These are phyloP conservation scores for Psilocybe sp. DNA, from an alignment of 768 basidiomycete genomes.

Conservation along the genomic window DNA sequence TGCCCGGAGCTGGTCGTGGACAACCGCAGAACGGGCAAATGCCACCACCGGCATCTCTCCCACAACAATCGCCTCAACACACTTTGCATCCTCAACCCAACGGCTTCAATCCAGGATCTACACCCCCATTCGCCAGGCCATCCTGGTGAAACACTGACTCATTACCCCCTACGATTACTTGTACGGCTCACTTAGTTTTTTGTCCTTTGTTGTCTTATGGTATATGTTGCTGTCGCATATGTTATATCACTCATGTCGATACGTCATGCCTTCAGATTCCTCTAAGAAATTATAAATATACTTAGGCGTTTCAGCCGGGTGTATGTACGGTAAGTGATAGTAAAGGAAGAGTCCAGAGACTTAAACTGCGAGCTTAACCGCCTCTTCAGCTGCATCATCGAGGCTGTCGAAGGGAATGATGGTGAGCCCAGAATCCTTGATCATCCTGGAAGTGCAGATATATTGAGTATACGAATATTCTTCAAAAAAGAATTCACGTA, in stretches of 20 bases:
- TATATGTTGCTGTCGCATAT: conserved; percentile 37
- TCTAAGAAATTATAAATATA: conserved; percentile 15
- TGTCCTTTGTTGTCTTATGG: conserved; percentile 33
- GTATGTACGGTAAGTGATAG: not conserved
- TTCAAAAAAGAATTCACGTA: conserved; percentile 36
- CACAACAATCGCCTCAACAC: conserved; percentile 26
- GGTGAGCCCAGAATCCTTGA: conserved; percentile 86
- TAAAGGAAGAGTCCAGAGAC: conserved; percentile 14
- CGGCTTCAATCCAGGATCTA: conserved; percentile 39
- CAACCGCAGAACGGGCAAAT: conserved; percentile 48
- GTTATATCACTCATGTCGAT: conserved; percentile 26
- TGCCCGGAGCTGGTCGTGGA: conserved; percentile 42
- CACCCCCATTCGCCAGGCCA: conserved; percentile 42
- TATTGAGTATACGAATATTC: not conserved
- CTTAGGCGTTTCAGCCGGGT: not conserved
- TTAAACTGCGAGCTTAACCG: conserved; percentile 67
- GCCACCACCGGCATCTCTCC: conserved; percentile 23
- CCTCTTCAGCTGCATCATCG: conserved; percentile 86
- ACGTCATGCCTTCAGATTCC: conserved; percentile 10
- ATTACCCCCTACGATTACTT: conserved; percentile 16
- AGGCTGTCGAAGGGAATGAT: conserved; percentile 92
- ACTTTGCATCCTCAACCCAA: conserved; percentile 24
- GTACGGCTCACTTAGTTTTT: conserved; percentile 25
- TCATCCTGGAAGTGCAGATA: conserved; percentile 62
- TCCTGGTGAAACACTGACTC: conserved; percentile 41